Percentiles rank a stretch among this genome's conserved stretches.
Conservation (phyloP, 305 asterid genomes). For the Caryopteris hybrid region DNA sequence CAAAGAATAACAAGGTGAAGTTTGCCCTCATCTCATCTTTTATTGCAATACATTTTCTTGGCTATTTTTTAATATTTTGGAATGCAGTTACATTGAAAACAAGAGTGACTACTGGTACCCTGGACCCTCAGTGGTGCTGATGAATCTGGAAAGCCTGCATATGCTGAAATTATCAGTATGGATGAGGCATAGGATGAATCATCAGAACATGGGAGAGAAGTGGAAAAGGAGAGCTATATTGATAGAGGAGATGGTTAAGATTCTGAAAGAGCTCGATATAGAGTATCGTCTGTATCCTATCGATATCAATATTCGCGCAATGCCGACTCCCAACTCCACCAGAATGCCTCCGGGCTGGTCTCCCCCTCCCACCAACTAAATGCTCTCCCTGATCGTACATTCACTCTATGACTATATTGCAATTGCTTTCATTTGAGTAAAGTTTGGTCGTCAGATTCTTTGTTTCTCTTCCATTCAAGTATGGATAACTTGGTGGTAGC, state of each 20-base stretch:
- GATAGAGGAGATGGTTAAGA: constrained; percentile 55
- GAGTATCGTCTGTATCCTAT: constrained; percentile 64
- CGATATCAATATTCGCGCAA: constrained; percentile 51
- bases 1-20: constrained; percentile 49
- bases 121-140: constrained; percentile 42
- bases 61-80: neutral
- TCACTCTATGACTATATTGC: no score
- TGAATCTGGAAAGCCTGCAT: constrained; percentile 41
- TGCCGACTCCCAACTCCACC: constrained; percentile 46
- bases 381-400: no score
- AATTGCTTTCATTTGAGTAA: neutral
- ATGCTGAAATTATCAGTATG: constrained; percentile 53
- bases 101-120: constrained; percentile 73
- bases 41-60: neutral
- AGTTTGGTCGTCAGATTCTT: neutral
- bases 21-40: no score
- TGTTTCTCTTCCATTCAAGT: neutral
- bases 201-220: constrained; percentile 69
- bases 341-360: constrained; percentile 33
- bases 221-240: constrained; percentile 55
- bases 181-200: constrained; percentile 71
- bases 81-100: constrained; percentile 53
- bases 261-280: constrained; percentile 60
- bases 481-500: no score
- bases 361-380: constrained; percentile 26